Evolutionary conservation across 1,284 basidiomycete genomes (phyloP).

Genomic region (Ceratobasidium sp.): DNA sequence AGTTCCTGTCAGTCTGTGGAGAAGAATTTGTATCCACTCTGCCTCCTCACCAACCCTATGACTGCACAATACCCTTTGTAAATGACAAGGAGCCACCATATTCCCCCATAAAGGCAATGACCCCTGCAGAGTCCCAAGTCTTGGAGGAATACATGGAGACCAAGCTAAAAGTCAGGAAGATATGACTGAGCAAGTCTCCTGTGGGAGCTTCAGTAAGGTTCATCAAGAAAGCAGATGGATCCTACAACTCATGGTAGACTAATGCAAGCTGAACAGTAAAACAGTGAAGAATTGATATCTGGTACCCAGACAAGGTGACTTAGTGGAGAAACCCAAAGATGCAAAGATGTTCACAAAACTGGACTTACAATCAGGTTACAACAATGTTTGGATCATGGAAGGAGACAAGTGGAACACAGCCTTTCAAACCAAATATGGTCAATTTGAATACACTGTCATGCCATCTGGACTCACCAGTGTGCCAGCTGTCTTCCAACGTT

Average conservation of each 20-base stretch:
- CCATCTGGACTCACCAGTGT: constrained; percentile 54
- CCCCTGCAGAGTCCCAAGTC: no score
- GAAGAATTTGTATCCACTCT: no score
- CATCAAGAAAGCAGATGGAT: constrained; percentile 33
- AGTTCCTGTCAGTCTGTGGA: no score
- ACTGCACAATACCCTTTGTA: no score
- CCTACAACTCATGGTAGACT: constrained; percentile 9
- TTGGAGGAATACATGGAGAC: background rate
- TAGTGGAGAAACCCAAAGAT: background rate
- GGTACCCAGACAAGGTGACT: background rate
- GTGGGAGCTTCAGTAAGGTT: constrained; percentile 18
- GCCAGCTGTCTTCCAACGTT: constrained; percentile 49
- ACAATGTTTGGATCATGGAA: constrained; percentile 36
- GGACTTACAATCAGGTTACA: constrained; percentile 46
- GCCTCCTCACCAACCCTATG: no score
- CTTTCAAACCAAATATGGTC: constrained; percentile 50
- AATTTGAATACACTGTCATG: constrained; percentile 53
- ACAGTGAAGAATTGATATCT: constrained; percentile 17
- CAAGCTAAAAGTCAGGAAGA: background rate
- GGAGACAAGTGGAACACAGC: constrained; percentile 50
- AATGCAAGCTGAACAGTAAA: constrained; percentile 3
- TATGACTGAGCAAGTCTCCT: background rate
- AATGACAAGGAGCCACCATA: no score
- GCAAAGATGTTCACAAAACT: constrained; percentile 39
- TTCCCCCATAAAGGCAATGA: no score